Conservation (phyloP, 305 asterid genomes). For the Solanum hybrid region DNA sequence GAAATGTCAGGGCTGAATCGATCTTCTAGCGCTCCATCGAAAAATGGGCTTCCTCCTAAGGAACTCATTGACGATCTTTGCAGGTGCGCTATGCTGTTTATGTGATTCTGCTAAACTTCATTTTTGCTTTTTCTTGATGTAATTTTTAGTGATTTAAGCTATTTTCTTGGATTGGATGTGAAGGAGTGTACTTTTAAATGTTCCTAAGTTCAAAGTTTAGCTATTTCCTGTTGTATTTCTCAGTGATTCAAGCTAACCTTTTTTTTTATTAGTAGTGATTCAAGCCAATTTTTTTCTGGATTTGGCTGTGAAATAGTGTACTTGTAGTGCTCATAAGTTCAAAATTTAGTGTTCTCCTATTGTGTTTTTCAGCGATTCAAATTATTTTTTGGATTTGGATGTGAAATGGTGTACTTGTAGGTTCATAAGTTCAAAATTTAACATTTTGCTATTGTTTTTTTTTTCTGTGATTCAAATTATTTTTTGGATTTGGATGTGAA, state of each 20-base stretch:
- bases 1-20: conserved; percentile 51
- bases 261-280: not conserved
- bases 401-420: not conserved
- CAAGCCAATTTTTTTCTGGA: not conserved
- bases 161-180: not conserved
- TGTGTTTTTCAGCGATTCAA: not conserved
- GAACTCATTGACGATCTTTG: conserved; percentile 95
- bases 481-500: not conserved
- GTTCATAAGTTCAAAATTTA: not conserved
- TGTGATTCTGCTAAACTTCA: not conserved
- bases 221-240: too few relatives aligned
- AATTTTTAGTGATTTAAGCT: not conserved
- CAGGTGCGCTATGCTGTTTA: conserved; percentile 34
- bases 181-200: not conserved
- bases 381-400: not conserved
- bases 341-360: not conserved
- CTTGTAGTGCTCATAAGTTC: not conserved
- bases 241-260: not conserved
- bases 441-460: not conserved
- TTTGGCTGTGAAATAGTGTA: not conserved
- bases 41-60: conserved; percentile 79
- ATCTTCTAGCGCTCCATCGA: conserved; percentile 52
- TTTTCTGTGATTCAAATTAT: not conserved
- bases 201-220: not conserved
- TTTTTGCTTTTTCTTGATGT: not conserved